Evolutionary conservation across 140 eudicot species (phyloP).

Genomic region (Anethum foeniculum): DNA sequence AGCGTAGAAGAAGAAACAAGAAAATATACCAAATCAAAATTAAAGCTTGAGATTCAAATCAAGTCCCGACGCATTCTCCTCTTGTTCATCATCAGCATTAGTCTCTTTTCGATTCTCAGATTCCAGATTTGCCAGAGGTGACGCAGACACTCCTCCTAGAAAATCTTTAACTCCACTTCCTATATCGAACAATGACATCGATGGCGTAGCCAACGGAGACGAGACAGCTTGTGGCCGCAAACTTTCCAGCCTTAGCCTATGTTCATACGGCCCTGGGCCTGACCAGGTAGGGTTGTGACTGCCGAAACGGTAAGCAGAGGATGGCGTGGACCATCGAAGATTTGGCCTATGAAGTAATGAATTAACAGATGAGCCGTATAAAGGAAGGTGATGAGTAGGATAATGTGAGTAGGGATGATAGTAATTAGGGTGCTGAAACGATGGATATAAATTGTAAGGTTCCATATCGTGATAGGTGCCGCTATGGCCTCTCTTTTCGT

Average conservation of each 20-base stretch:
- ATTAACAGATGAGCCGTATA: constrained; percentile 7
- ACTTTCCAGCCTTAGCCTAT: background rate
- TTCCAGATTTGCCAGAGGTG: background rate
- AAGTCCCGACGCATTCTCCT: constrained; percentile 3
- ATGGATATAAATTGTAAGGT: background rate
- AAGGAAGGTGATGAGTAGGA: constrained; percentile 5
- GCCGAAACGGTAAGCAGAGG: background rate
- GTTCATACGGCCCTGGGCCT: constrained; percentile 5
- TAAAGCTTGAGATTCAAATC: constrained; percentile 11
- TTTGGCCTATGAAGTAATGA: constrained; percentile 4
- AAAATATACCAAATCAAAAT: background rate
- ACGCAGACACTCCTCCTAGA: background rate
- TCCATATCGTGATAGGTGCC: constrained; percentile 11
- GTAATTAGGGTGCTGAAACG: background rate
- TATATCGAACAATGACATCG: background rate
- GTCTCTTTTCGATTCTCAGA: background rate
- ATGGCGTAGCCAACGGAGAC: background rate
- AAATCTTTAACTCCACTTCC: constrained; percentile 7
- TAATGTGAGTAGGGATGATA: constrained; percentile 5
- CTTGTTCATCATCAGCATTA: background rate
- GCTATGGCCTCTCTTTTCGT: constrained; percentile 5
- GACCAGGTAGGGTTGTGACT: constrained; percentile 6
- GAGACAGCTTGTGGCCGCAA: background rate
- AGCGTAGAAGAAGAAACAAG: background rate
- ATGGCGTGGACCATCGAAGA: constrained; percentile 5